A percentile compares a stretch with the other conserved stretches of the same genome.
phyloP scores from a whole-genome alignment of 2,329 filamentous ascomycete species.

The Pleurostoma richardsiae region DNA sequence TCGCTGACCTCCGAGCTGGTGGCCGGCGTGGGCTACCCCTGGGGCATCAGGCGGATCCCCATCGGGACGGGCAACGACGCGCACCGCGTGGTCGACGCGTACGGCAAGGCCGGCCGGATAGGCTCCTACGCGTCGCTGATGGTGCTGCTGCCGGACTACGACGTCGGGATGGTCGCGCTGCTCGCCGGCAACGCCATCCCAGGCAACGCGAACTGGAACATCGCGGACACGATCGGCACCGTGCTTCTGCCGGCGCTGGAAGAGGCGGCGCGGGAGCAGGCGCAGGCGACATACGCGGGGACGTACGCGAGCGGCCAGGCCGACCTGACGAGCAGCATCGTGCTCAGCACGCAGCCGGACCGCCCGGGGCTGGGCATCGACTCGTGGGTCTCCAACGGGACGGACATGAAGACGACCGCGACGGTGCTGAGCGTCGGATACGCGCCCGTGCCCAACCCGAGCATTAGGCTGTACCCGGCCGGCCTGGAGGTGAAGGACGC shows the following conservation, averaged over 20 bases:
- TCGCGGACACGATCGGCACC: conserved; percentile 20
- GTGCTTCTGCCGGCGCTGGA: conserved; percentile 21
- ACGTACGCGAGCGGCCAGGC: conserved; percentile 14
- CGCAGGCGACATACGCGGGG: conserved; percentile 18
- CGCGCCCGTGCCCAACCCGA: conserved; percentile 14
- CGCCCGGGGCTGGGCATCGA: conserved; percentile 20
- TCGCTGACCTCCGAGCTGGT: conserved; percentile 28
- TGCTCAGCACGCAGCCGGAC: conserved; percentile 18
- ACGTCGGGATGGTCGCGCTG: conserved; percentile 26
- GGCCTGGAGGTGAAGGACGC: conserved; percentile 16
- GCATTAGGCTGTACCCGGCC: conserved; percentile 23
- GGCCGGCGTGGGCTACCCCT: conserved; percentile 34
- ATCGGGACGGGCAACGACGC: conserved; percentile 8
- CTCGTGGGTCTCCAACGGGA: conserved; percentile 25
- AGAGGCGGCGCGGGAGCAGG: conserved; percentile 19
- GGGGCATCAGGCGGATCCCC: conserved; percentile 33
- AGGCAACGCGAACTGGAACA: conserved; percentile 19
- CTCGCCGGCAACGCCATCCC: conserved; percentile 15
- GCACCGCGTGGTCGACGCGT: conserved; percentile 3
- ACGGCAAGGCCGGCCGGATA: conserved; percentile 19
- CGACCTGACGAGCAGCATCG: conserved; percentile 21
- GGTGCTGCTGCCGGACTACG: conserved; percentile 25
- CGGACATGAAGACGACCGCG: conserved; percentile 18
- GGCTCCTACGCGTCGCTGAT: conserved; percentile 25
- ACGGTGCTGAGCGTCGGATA: conserved; percentile 17